Evolutionary conservation across 768 basidiomycete species (phyloP).

Genomic region (Tricholoma terreum): DNA sequence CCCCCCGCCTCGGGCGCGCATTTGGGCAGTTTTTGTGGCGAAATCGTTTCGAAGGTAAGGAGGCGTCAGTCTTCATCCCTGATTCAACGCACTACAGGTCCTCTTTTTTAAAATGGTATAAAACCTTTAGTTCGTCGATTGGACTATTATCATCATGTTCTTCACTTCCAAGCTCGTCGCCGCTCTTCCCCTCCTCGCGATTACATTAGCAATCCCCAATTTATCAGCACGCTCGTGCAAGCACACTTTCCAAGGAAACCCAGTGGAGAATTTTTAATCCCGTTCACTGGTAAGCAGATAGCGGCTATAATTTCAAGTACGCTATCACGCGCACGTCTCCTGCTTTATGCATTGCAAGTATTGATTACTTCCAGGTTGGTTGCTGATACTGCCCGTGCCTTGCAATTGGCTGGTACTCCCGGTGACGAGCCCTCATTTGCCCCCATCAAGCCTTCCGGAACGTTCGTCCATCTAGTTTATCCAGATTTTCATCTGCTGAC

Average conservation of each 20-base stretch:
- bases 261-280: conserved; percentile 3
- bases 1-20: too few species aligned
- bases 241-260: conserved; percentile 5
- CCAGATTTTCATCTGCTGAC: neutral
- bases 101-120: too few species aligned
- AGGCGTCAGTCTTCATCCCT: too few species aligned
- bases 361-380: neutral
- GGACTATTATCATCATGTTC: neutral
- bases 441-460: neutral
- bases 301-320: conserved; percentile 6
- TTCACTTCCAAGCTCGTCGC: neutral
- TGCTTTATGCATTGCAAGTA: neutral
- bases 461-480: neutral
- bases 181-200: neutral
- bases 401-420: neutral
- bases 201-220: neutral
- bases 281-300: conserved; percentile 1
- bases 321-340: neutral
- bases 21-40: too few species aligned
- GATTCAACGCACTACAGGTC: too few species aligned
- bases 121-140: too few species aligned
- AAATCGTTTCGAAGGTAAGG: too few species aligned
- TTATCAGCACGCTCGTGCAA: neutral
- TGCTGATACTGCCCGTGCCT: neutral
- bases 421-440: conserved; percentile 1